Conservation (phyloP, 345 rosid species). For the Lepidium aucheri region DNA sequence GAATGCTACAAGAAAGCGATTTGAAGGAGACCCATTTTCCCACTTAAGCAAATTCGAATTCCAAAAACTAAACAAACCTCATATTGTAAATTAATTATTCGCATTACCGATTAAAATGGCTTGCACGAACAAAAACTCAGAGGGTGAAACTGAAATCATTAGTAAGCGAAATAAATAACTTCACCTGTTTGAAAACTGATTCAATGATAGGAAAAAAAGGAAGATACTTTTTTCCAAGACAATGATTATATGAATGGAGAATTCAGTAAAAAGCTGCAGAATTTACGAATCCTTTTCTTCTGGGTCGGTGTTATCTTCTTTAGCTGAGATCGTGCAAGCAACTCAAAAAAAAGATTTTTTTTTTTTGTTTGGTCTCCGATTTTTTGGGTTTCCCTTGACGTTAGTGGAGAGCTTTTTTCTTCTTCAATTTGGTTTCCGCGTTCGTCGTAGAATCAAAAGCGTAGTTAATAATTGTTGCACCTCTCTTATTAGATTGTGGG, state of each 20-base stretch:
- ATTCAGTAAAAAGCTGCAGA: conserved; percentile 1
- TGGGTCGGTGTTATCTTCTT: conserved; percentile 8
- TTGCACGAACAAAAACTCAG: neutral
- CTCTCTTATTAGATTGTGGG: conserved; percentile 8
- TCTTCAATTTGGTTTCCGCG: conserved; percentile 22
- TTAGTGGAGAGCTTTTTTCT: conserved; percentile 8
- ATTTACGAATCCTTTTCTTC: conserved; percentile 12
- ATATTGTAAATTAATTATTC: neutral
- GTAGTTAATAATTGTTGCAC: conserved; percentile 4
- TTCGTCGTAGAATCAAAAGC: conserved; percentile 16
- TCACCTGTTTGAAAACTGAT: neutral
- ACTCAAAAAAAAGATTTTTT: neutral
- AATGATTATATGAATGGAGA: neutral
- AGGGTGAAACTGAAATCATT: too few species aligned
- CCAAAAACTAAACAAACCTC: neutral
- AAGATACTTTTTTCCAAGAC: neutral
- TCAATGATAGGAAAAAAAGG: conserved; percentile 3
- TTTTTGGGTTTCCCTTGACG: neutral
- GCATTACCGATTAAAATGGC: neutral
- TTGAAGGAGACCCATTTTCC: conserved; percentile 3
- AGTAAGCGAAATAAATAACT: too few species aligned
- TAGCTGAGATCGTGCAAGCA: conserved; percentile 23
- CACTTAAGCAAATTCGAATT: neutral
- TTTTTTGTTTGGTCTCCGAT: neutral
- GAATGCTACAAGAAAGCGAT: neutral